Evolutionary conservation across 768 basidiomycete species (phyloP).

Genomic region (Phanerochaete sordida): DNA sequence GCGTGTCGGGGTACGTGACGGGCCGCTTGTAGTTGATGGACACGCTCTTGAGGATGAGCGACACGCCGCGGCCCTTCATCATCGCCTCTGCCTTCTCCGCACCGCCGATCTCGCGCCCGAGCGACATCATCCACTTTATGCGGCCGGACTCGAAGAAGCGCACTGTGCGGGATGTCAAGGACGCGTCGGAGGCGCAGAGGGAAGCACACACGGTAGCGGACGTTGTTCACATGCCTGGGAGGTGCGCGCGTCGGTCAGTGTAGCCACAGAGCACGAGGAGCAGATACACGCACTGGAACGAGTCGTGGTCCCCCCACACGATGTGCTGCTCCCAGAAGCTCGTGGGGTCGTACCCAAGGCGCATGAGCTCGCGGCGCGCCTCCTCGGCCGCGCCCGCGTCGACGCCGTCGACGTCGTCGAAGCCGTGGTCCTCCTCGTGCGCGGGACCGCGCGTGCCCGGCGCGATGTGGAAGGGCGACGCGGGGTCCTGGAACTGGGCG

Average conservation of each 20-base stretch:
- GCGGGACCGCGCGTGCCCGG: conserved; percentile 8
- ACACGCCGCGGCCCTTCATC: conserved; percentile 61
- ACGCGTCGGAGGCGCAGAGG: background rate
- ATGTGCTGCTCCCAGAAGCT: conserved; percentile 79
- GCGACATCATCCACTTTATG: conserved; percentile 59
- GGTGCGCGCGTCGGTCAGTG: background rate
- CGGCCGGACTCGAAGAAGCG: conserved; percentile 73
- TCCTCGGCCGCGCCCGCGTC: conserved; percentile 26
- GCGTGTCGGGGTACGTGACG: conserved; percentile 72
- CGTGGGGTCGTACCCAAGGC: conserved; percentile 52
- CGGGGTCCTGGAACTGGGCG: conserved; percentile 8
- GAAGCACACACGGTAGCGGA: conserved; percentile 54
- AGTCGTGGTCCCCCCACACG: conserved; percentile 79
- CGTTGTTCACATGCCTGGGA: conserved; percentile 74
- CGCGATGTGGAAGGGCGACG: conserved; percentile 9
- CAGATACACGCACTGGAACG: conserved; percentile 58
- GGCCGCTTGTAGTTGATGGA: conserved; percentile 65
- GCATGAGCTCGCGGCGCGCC: conserved; percentile 39
- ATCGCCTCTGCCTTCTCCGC: conserved; percentile 50
- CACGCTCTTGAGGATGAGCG: conserved; percentile 71
- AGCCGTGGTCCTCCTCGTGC: conserved; percentile 9
- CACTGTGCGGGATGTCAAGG: conserved; percentile 32
- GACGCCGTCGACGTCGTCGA: background rate
- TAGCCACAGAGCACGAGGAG: background rate
- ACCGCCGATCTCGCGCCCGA: conserved; percentile 61